Base-by-base conservation (phyloP, 768 basidiomycete genomes). In the Mycena venus region DNA sequence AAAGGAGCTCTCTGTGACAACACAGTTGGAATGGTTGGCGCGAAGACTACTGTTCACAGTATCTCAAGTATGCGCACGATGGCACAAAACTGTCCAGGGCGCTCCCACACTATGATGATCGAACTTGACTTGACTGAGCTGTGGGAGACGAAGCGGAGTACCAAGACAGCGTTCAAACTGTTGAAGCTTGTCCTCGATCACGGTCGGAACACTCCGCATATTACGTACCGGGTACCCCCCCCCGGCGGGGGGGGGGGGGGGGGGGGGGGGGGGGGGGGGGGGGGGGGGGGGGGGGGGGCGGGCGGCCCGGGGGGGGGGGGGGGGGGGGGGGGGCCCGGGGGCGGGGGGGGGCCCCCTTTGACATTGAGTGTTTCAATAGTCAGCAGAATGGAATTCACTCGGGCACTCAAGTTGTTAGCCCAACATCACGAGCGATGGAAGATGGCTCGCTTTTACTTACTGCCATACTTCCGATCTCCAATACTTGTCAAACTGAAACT, bases 361-460 rank as follows among this genome's bases (percentile, higher is more conserved):
- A 6, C 2, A 3, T 4, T 68, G 19, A 15, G 34, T 11, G 40
- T 66, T 0, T 66, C 23, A 10, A 55, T 40, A 2, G 2, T 58
- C 6, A 23, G n/a, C 38, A 7, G 38, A 2, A 23, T 38, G 55
- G 53, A 68, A 17, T 44, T 0, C 21, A 5, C 27, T 8, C 14
- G 0, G 3, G 17, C 21, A 9, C 66, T 68, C 38, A 4, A 56
- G 31, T 27, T 68, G 4, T 55, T 68, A 5, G 66, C 29, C 4
- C 27, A 58, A 40, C 66, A 68, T 32, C 58, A 21, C 8, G 29
- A 68, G 27, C 66, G 38, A 14, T 68, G 66, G 66, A 56, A 58
- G 15, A 44, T 19, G 11, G 66, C 19, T 19, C 15, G 19, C 4
- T 12, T 68, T n/a, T n/a, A n/a, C n/a, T 27, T 42, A 23, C 21